phyloP scores from a whole-genome alignment of 2,329 filamentous ascomycete species.

The Cryphonectria radicalis region DNA sequence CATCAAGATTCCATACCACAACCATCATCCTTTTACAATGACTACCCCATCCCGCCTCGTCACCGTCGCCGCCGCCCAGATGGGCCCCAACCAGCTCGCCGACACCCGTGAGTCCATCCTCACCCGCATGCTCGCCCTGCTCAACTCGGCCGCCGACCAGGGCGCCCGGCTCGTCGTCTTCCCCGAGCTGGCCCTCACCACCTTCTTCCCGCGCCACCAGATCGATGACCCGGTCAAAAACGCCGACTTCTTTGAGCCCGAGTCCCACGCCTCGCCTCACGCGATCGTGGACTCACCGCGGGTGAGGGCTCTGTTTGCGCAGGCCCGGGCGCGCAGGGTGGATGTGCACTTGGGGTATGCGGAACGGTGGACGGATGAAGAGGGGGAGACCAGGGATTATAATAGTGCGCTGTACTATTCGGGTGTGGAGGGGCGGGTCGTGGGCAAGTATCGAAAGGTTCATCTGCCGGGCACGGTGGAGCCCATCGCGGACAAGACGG shows the following conservation, averaged over 20 bases:
- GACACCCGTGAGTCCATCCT: constrained; percentile 49
- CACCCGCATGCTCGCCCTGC: constrained; percentile 53
- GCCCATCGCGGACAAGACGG: constrained; percentile 44
- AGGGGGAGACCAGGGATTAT: constrained; percentile 48
- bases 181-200: constrained; percentile 59
- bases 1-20: not conserved
- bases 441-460: constrained; percentile 58
- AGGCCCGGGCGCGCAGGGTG: constrained; percentile 49
- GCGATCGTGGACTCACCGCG: constrained; percentile 46
- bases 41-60: constrained; percentile 28
- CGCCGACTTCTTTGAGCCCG: constrained; percentile 55
- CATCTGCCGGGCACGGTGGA: constrained; percentile 58
- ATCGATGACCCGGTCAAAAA: constrained; percentile 49
- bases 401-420: constrained; percentile 62
- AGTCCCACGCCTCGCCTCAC: constrained; percentile 40
- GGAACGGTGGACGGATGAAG: constrained; percentile 45
- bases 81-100: constrained; percentile 50
- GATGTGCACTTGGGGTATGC: constrained; percentile 59
- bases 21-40: not conserved
- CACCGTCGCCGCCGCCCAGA: constrained; percentile 56
- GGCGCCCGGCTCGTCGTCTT: constrained; percentile 56
- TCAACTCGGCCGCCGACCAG: constrained; percentile 48
- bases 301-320: constrained; percentile 53
- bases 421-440: constrained; percentile 42
- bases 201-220: constrained; percentile 59